Base-by-base conservation (phyloP, 257 asterid genomes). In the Verbena officinalis region DNA sequence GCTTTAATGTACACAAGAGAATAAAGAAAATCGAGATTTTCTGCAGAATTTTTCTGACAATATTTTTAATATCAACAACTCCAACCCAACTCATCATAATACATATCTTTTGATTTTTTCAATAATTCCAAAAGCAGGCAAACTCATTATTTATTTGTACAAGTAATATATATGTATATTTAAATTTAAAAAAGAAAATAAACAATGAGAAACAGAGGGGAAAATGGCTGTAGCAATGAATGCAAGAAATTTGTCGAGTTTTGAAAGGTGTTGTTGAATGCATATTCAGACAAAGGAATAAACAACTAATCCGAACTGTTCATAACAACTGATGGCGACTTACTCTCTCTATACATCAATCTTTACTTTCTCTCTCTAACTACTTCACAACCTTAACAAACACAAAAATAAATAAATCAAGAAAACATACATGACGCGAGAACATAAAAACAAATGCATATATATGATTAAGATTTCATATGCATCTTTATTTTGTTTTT, bases 21-120 rank as follows among this genome's bases (percentile, higher is more conserved):
- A 57, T 74, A 42, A 13, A 55, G 31, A 27, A 69, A 57, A 62
- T 42, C 4, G 49, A 17, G 54, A 83, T 63, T 64, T 72, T 71
- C 61, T 74, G 83, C 87, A 76, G 77, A 73, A 74, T 56, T 78
- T n/a, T 75, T 79, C 90, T 83, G 83, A 80, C 87, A 67, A 14
- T 24, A 33, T 21, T 75, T 65, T 65, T 39, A 52, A 27, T 24
- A 69, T 56, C 16, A 58, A 53, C 55, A 48, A 55, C 68, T 40
- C 39, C 51, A 61, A 61, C 63, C 51, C 65, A 57, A 64, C 71
- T 64, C 44, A 57, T 9, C 68, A 67, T 62, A 55, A 75, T 79
- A 64, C 74, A 79, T 72, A 64, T 24, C 51, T 36, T 56, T 40
- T 24, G 21, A 59, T 38, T 64, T 65, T 66, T 40, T 62, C 62